Conservation (phyloP, 176 grass and related monocot species). For the Triticum turgidum region DNA sequence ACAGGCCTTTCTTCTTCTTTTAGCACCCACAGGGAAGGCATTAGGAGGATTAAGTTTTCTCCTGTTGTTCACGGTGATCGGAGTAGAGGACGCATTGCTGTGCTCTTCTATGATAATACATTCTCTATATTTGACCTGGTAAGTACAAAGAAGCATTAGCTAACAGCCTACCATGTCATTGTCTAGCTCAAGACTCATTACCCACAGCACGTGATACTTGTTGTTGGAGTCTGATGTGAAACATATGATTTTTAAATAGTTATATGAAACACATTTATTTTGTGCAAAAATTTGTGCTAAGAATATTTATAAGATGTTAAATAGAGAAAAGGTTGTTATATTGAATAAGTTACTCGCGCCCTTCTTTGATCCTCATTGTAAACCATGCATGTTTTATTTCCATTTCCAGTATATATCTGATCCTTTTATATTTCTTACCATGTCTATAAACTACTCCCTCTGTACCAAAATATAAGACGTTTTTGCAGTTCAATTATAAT, state of each 20-base stretch:
- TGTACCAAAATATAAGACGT: no score
- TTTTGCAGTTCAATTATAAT: no score
- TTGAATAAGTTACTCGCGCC: background rate
- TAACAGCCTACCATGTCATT: background rate
- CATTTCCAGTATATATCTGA: slow-evolving; percentile 16
- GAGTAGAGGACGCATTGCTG: slow-evolving; percentile 89
- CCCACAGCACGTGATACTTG: background rate
- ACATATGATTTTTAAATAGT: background rate
- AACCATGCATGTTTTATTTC: slow-evolving; percentile 26
- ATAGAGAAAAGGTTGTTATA: background rate
- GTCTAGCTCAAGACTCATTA: background rate
- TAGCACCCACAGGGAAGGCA: slow-evolving; percentile 97
- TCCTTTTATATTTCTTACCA: slow-evolving; percentile 32
- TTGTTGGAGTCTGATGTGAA: background rate
- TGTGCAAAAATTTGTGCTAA: background rate
- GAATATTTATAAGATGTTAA: slow-evolving; percentile 20
- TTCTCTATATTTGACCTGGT: slow-evolving; percentile 99
- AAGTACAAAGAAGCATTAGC: slow-evolving; percentile 41
- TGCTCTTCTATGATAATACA: slow-evolving; percentile 95
- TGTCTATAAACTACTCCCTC: slow-evolving; percentile 7
- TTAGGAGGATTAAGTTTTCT: slow-evolving; percentile 97
- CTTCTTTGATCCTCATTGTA: slow-evolving; percentile 23
- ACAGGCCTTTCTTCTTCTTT: slow-evolving; percentile 95
- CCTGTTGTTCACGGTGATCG: slow-evolving; percentile 86
- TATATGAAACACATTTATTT: background rate